A percentile compares a stretch with the other conserved stretches of the same genome.
Conservation (phyloP, 2,329 filamentous ascomycete genomes). For the Botrytis deweyae region DNA sequence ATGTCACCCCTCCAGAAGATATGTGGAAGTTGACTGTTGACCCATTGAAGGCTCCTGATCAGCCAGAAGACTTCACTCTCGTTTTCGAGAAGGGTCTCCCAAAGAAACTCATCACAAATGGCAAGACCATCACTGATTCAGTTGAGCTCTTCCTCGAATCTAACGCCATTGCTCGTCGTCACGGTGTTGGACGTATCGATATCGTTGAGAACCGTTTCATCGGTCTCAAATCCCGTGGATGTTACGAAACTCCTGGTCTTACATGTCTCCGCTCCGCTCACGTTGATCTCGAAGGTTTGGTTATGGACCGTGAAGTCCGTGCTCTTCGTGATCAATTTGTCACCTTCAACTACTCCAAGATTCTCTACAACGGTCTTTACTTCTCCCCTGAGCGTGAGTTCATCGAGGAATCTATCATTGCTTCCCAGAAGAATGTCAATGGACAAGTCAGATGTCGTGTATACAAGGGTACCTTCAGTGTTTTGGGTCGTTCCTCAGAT, state of each 20-base stretch:
- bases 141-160: slow-evolving; percentile 70
- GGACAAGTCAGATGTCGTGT: slow-evolving; percentile 60
- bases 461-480: slow-evolving; percentile 65
- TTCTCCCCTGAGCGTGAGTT: slow-evolving; percentile 72
- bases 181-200: slow-evolving; percentile 79
- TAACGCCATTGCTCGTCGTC: slow-evolving; percentile 68
- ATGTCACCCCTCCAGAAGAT: slow-evolving; percentile 66
- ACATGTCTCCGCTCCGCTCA: slow-evolving; percentile 40
- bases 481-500: slow-evolving; percentile 58
- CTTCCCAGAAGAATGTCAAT: slow-evolving; percentile 61
- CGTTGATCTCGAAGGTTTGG: slow-evolving; percentile 63
- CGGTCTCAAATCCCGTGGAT: slow-evolving; percentile 76
- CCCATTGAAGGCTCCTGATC: slow-evolving; percentile 67
- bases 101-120: slow-evolving; percentile 58
- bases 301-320: slow-evolving; percentile 67
- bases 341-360: slow-evolving; percentile 61
- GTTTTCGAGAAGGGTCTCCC: slow-evolving; percentile 75
- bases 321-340: slow-evolving; percentile 70
- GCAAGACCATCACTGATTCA: slow-evolving; percentile 64
- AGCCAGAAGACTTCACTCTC: slow-evolving; percentile 69
- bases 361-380: slow-evolving; percentile 60
- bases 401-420: slow-evolving; percentile 62
- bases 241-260: slow-evolving; percentile 60
- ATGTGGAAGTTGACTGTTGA: slow-evolving; percentile 78
- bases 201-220: slow-evolving; percentile 83